phyloP scores from a whole-genome alignment of 2,329 filamentous ascomycete species.

The Neobulgaria alba region DNA sequence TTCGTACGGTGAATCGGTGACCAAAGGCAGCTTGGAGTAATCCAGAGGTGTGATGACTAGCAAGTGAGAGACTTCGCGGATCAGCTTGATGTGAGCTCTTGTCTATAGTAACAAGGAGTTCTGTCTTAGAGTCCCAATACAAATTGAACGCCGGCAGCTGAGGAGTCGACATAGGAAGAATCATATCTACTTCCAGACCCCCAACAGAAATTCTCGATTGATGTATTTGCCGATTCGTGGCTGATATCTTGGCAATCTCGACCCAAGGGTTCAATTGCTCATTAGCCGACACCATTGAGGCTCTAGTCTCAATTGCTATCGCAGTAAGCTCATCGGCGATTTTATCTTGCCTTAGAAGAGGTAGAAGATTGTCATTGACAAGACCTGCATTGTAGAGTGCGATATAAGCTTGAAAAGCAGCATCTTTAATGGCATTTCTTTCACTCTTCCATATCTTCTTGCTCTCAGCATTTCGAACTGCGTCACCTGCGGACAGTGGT shows the following conservation, averaged over 20 bases:
- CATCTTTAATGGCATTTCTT: constrained; percentile 58
- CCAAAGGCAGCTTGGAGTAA: constrained; percentile 20
- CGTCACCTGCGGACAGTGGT: constrained; percentile 58
- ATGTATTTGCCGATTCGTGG: constrained; percentile 64
- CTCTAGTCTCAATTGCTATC: constrained; percentile 38
- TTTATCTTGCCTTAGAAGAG: constrained; percentile 34
- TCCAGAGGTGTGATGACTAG: constrained; percentile 14
- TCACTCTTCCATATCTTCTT: constrained; percentile 56
- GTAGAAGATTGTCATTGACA: constrained; percentile 71
- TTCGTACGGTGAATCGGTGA: constrained; percentile 13
- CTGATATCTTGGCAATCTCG: constrained; percentile 30
- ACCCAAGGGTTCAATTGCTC: constrained; percentile 32
- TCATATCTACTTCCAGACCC: constrained; percentile 10
- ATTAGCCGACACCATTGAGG: constrained; percentile 29
- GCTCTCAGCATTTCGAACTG: constrained; percentile 47
- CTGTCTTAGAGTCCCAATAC: constrained; percentile 24
- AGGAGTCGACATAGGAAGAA: constrained; percentile 17
- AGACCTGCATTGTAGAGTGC: constrained; percentile 61
- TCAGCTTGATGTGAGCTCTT: constrained; percentile 48
- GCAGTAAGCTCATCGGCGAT: constrained; percentile 43
- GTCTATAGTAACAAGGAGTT: constrained; percentile 10
- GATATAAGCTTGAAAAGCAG: constrained; percentile 66
- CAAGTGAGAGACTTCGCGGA: constrained; percentile 19
- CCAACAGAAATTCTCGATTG: constrained; percentile 34
- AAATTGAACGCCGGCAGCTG: constrained; percentile 16